Percentiles rank a stretch among this genome's conserved stretches.
Evolutionary conservation across 1,284 basidiomycete genomes (phyloP).

Genomic region (Cutaneotrichosporon arboriforme): DNA sequence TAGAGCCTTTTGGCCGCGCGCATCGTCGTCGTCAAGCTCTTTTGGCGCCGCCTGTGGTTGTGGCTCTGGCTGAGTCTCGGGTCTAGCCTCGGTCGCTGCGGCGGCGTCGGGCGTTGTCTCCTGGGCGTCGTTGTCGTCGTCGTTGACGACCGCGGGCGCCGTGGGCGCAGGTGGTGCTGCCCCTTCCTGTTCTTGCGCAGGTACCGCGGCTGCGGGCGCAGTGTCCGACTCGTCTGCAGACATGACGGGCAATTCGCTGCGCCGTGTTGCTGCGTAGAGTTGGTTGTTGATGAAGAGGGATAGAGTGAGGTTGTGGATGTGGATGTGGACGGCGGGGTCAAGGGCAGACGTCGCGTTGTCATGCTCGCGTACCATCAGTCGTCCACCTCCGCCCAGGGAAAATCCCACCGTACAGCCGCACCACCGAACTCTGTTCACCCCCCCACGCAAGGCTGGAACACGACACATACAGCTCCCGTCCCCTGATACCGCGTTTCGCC

Average conservation of each 20-base stretch:
- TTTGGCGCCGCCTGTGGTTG: neutral
- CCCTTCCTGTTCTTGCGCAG: neutral
- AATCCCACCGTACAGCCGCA: too few relatives aligned
- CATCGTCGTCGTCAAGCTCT: neutral
- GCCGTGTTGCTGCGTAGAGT: too few relatives aligned
- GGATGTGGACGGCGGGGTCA: neutral
- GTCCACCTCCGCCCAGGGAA: too few relatives aligned
- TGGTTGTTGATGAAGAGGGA: too few relatives aligned
- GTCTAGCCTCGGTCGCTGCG: neutral
- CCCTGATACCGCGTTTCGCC: too few relatives aligned
- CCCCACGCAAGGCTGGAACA: too few relatives aligned
- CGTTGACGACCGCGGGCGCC: neutral
- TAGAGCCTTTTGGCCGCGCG: neutral
- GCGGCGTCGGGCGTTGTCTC: too few relatives aligned
- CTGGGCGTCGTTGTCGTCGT: neutral
- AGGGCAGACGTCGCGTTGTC: conserved; percentile 4
- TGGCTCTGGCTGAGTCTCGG: neutral
- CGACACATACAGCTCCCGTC: too few relatives aligned
- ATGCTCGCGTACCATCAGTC: neutral
- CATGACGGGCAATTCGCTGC: neutral
- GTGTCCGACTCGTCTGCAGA: conserved; percentile 5
- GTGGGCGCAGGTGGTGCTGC: neutral
- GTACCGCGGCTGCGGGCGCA: neutral
- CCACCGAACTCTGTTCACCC: too few relatives aligned
- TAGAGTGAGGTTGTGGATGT: neutral